Evolutionary conservation across 192 early-diverging fungal species (phyloP).

Genomic region (Linnemannia elongata): DNA sequence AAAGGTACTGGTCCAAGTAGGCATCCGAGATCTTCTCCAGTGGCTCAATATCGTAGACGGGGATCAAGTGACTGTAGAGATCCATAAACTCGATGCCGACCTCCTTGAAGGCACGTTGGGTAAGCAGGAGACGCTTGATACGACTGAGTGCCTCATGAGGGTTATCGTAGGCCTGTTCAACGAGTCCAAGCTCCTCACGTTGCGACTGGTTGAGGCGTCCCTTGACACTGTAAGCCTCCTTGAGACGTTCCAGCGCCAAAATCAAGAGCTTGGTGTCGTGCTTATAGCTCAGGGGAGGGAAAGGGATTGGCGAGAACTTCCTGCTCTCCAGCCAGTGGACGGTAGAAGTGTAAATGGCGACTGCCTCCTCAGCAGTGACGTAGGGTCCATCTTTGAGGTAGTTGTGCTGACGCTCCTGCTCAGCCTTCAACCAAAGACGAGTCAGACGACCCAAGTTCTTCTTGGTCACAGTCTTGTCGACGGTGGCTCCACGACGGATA

Average conservation of each 20-base stretch:
- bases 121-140: slow-evolving; percentile 96
- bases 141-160: slow-evolving; percentile 89
- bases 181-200: slow-evolving; percentile 96
- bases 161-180: slow-evolving; percentile 98
- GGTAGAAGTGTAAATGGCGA: slow-evolving; percentile 97
- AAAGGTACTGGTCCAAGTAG: slow-evolving; percentile 98
- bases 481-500: slow-evolving; percentile 97
- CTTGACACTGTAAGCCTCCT: slow-evolving; percentile 96
- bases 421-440: slow-evolving; percentile 98
- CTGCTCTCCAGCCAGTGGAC: slow-evolving; percentile 98
- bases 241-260: slow-evolving; percentile 93
- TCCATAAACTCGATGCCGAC: slow-evolving; percentile 99
- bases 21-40: slow-evolving; percentile 99
- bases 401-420: slow-evolving; percentile 99
- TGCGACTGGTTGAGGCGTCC: slow-evolving; percentile 96
- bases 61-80: slow-evolving; percentile 95
- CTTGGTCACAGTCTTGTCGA: slow-evolving; percentile 98
- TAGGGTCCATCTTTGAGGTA: slow-evolving; percentile 99
- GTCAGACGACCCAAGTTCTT: slow-evolving; percentile 99
- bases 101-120: slow-evolving; percentile 99
- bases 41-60: slow-evolving; percentile 98
- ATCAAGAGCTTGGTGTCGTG: slow-evolving; percentile 99
- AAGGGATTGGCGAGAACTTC: slow-evolving; percentile 98
- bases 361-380: slow-evolving; percentile 96
- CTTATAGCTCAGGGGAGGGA: slow-evolving; percentile 99